Evolutionary conservation across 1,139 yeast species (phyloP).

Genomic region (Magnusiomyces clavatus): DNA sequence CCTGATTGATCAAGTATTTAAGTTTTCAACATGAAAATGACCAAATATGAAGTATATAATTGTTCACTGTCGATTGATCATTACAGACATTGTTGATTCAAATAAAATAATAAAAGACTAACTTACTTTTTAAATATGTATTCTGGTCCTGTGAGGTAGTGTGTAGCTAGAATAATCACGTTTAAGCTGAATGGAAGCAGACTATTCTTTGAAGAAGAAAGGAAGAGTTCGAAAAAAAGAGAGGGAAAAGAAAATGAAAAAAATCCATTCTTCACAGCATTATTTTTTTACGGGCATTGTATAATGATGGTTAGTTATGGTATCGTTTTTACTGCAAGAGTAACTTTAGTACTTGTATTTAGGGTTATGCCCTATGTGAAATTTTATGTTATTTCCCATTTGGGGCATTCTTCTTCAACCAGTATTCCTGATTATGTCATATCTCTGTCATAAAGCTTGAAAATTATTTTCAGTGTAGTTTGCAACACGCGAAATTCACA

Average conservation of each 20-base stretch:
- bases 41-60: background rate
- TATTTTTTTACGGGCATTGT: no score
- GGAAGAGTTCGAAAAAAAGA: slow-evolving; percentile 6
- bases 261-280: no score
- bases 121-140: slow-evolving; percentile 20
- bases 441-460: no score
- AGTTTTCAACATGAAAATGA: background rate
- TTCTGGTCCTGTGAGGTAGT: slow-evolving; percentile 1
- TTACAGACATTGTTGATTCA: no score
- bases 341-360: background rate
- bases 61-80: background rate
- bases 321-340: no score
- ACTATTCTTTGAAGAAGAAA: slow-evolving; percentile 44
- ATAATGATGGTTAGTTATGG: no score
- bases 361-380: background rate
- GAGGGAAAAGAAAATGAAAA: background rate
- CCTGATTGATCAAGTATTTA: no score
- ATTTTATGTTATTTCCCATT: no score
- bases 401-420: no score
- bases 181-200: slow-evolving; percentile 49
- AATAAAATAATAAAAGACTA: background rate
- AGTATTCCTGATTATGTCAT: no score
- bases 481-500: no score
- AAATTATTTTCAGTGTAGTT: no score
- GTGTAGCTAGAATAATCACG: slow-evolving; percentile 43